These are phyloP conservation scores for Coemansia sp. DNA, from an alignment of 192 early-diverging fungal species.

Conservation along the genomic window DNA sequence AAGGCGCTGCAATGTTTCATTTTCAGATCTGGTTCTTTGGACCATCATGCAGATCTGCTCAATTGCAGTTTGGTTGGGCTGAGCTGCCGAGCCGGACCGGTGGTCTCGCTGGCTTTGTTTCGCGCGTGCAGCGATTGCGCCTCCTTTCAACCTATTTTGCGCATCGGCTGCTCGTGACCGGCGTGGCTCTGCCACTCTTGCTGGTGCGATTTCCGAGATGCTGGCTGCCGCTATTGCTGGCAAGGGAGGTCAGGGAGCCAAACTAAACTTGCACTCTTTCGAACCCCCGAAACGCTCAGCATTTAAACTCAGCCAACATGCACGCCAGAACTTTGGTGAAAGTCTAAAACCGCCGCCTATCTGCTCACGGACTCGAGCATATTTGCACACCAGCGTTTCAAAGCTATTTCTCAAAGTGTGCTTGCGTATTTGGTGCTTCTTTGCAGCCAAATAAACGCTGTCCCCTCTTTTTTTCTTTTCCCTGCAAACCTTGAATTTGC, in stretches of 20 bases:
- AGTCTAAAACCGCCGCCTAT: background rate
- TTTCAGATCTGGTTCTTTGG: background rate
- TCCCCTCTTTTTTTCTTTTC: constrained; percentile 4
- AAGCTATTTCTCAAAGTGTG: background rate
- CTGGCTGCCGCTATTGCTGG: background rate
- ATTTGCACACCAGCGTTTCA: background rate
- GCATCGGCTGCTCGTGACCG: background rate
- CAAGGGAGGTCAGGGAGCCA: background rate
- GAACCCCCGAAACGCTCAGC: background rate
- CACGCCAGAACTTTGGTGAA: background rate
- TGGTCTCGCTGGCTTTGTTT: background rate
- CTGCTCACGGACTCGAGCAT: background rate
- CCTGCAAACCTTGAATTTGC: constrained; percentile 7
- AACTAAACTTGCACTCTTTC: background rate
- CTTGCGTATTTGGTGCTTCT: background rate
- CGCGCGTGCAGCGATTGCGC: background rate
- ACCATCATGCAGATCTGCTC: background rate
- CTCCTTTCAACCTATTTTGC: background rate
- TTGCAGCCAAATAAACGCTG: background rate
- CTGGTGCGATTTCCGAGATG: background rate
- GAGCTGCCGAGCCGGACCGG: background rate
- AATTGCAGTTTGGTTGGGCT: background rate
- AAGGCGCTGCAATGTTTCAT: background rate
- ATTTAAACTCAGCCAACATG: background rate
- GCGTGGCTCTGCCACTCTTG: background rate